These are phyloP conservation scores for Pseudogymnoascus sp. DNA, from an alignment of 2,329 filamentous ascomycete genomes.

Conservation along the genomic window DNA sequence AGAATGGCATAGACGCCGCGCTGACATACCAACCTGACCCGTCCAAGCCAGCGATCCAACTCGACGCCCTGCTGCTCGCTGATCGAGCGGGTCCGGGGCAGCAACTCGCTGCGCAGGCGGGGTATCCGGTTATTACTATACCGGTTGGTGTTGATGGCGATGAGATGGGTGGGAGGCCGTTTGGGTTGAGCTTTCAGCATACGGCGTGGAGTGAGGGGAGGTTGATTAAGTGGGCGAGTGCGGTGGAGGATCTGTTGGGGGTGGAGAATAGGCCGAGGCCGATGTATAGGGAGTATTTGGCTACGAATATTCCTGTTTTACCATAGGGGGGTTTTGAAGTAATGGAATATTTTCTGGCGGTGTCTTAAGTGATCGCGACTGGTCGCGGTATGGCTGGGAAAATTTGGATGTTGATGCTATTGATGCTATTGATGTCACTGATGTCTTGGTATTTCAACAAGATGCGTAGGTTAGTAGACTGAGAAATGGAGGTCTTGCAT, in stretches of 20 bases:
- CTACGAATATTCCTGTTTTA: not conserved
- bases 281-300: not conserved
- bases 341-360: not conserved
- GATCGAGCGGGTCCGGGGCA: slow-evolving; percentile 6
- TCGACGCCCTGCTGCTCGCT: slow-evolving; percentile 4
- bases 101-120: slow-evolving; percentile 8
- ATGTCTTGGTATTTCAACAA: not conserved
- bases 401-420: not conserved
- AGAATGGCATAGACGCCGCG: slow-evolving; percentile 7
- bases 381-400: not conserved
- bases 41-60: not conserved
- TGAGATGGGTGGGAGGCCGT: not conserved
- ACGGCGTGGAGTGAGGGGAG: slow-evolving; percentile 6
- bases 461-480: not conserved
- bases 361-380: not conserved
- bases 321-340: not conserved
- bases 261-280: not conserved
- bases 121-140: slow-evolving; percentile 4
- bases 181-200: slow-evolving; percentile 2
- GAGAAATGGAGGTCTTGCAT: not conserved
- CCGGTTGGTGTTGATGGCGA: slow-evolving; percentile 8
- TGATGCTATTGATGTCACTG: not conserved
- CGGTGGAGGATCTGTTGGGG: slow-evolving; percentile 9
- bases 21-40: not conserved
- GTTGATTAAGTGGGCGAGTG: slow-evolving; percentile 6